These are phyloP conservation scores for Lathyrus sativus DNA, from an alignment of 306 rosid genomes.

Conservation along the genomic window DNA sequence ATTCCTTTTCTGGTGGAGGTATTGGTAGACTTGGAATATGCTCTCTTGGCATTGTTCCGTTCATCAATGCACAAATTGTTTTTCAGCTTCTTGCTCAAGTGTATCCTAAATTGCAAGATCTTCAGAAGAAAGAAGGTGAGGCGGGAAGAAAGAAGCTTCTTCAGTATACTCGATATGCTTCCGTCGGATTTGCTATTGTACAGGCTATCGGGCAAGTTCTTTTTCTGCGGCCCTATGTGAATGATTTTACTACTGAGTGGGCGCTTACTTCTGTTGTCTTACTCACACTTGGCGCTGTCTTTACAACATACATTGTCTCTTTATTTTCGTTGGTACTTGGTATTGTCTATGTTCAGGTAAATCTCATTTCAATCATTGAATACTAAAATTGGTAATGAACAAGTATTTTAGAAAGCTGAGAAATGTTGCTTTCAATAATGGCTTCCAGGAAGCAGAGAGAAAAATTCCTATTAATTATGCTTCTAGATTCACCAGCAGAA, in stretches of 20 bases:
- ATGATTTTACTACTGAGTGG: conserved; percentile 83
- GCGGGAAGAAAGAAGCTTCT: conserved; percentile 96
- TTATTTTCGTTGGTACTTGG: conserved; percentile 86
- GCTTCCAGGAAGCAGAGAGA: conserved; percentile 96
- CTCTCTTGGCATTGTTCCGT: conserved; percentile 93
- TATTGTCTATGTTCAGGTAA: conserved; percentile 96
- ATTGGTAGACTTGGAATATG: too few relatives aligned
- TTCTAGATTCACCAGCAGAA: too few relatives aligned
- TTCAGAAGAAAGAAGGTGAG: conserved; percentile 95
- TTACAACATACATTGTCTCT: conserved; percentile 64
- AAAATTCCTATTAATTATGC: too few relatives aligned
- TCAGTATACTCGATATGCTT: too few relatives aligned
- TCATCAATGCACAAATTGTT: conserved; percentile 92
- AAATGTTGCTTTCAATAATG: conserved; percentile 47
- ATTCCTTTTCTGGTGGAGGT: too few relatives aligned
- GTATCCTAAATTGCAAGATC: conserved; percentile 93
- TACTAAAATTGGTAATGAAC: not conserved
- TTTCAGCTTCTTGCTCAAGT: conserved; percentile 96
- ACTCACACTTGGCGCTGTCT: conserved; percentile 87
- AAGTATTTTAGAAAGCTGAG: conserved; percentile 32
- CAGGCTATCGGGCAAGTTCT: too few relatives aligned
- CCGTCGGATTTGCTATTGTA: too few relatives aligned
- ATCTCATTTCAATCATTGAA: conserved; percentile 34
- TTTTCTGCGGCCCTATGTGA: too few relatives aligned
- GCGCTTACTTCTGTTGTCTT: conserved; percentile 75